Percentiles rank a stretch among this genome's conserved stretches.
These are phyloP conservation scores for Coprinellus aureogranulatus DNA, from an alignment of 768 basidiomycete species.

Conservation along the genomic window DNA sequence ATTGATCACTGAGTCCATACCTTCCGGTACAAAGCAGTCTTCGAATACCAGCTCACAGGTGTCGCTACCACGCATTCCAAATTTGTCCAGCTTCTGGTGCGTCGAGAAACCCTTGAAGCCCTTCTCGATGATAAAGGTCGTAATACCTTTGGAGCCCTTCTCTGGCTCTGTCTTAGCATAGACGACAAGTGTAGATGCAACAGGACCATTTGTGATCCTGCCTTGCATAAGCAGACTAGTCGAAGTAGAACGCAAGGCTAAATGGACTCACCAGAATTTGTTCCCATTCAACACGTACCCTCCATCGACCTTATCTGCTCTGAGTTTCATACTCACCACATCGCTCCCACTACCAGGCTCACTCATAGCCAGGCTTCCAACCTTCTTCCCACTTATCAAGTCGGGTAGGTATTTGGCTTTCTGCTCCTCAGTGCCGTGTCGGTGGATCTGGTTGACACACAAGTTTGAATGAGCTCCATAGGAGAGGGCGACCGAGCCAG, in stretches of 20 bases:
- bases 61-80: conserved; percentile 95
- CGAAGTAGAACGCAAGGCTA: neutral
- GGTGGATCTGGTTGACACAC: conserved; percentile 81
- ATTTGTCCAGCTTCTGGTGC: conserved; percentile 89
- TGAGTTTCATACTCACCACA: conserved; percentile 90
- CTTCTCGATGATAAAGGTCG: conserved; percentile 86
- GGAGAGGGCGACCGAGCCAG: conserved; percentile 88
- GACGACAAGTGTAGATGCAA: conserved; percentile 86
- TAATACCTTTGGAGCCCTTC: conserved; percentile 83
- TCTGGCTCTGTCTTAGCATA: conserved; percentile 86
- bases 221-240: neutral
- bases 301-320: conserved; percentile 72
- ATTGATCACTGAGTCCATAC: conserved; percentile 32
- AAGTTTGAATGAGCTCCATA: conserved; percentile 93
- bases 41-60: conserved; percentile 94
- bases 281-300: conserved; percentile 84
- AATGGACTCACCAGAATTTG: conserved; percentile 77
- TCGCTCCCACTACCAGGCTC: conserved; percentile 91
- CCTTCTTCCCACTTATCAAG: conserved; percentile 74
- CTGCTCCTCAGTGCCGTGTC: conserved; percentile 81
- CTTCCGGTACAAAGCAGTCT: conserved; percentile 84
- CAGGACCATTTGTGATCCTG: conserved; percentile 95
- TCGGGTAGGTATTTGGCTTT: conserved; percentile 82
- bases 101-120: conserved; percentile 83
- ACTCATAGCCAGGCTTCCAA: conserved; percentile 93